Base-by-base conservation (phyloP, 2,329 filamentous ascomycete species). In the Fusarium scirpi region DNA sequence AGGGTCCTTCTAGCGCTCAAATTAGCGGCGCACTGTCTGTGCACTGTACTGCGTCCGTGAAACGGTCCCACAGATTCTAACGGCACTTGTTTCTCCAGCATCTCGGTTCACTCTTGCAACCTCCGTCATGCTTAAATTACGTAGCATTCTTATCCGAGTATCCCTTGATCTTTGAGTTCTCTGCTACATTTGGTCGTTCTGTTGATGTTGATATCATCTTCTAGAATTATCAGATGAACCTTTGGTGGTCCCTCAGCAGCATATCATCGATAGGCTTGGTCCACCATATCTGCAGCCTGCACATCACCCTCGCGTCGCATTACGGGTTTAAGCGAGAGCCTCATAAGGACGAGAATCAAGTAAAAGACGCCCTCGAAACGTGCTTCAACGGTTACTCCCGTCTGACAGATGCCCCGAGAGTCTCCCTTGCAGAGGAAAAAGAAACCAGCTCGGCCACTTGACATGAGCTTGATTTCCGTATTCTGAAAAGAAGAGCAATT, bases 41-140 rank as follows among this genome's bases (percentile, higher is more conserved):
- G 46, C 62, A 74, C 72, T 63, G 72, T 72, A 24, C 40, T 22
- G 12, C 29, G 44, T 55, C 62, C 54, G 57, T 64, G 58, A 68
- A 62, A 62, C 63, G 22, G 70, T 65, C 53, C 71, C 72, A 70
- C 61, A 56, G 12, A 54, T 41, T 15, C 54, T 46, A 59, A 69
- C 69, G 69, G 73, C 73, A 75, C 51, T 75, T 67, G 66, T 74
- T 67, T 72, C 63, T 72, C 66, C 59, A 75, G 64, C 48, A 72
- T 70, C 58, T 75, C 72, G 65, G 70, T 65, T 74, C 58, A 58
- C 59, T 47, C 46, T 69, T 58, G 62, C 45, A 49, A 48, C 53
- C 70, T 66, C 46, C 52, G 38, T 64, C 71, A 57, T 62, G 45
- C 51, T 62, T 63, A 63, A 68, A 67, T 48, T 67, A 67, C 48